Conservation (phyloP, 805 yeast species). For the Metschnikowia noctiluminum region DNA sequence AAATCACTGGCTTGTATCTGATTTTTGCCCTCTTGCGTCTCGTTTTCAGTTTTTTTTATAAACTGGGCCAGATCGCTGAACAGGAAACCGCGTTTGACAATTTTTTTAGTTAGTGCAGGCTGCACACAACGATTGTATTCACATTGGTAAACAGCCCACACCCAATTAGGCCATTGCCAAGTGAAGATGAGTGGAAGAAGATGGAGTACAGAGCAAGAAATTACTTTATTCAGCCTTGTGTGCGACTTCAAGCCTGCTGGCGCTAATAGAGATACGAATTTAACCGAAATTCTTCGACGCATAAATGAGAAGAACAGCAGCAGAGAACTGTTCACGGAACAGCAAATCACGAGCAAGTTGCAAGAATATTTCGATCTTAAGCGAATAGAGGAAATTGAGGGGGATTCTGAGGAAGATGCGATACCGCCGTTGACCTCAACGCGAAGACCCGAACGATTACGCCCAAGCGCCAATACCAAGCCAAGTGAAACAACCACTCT, state of each 20-base stretch:
- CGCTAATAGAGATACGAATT: slow-evolving; percentile 39
- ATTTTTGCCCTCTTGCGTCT: too few relatives aligned
- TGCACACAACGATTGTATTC: not conserved
- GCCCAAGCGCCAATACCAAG: slow-evolving; percentile 1
- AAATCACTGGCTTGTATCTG: too few relatives aligned
- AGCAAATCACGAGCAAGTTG: slow-evolving; percentile 59
- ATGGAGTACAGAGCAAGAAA: slow-evolving; percentile 66
- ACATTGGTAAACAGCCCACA: not conserved
- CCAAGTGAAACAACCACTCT: slow-evolving; percentile 1
- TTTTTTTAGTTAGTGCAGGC: not conserved
- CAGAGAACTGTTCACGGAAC: slow-evolving; percentile 33
- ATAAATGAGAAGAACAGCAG: slow-evolving; percentile 27
- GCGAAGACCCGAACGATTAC: slow-evolving; percentile 1
- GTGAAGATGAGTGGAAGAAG: slow-evolving; percentile 1
- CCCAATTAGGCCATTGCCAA: not conserved
- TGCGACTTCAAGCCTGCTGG: slow-evolving; percentile 74
- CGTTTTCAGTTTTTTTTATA: not conserved
- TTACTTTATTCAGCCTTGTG: slow-evolving; percentile 54
- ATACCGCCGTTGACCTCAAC: not conserved
- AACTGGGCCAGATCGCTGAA: not conserved
- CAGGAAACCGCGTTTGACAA: not conserved
- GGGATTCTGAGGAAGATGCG: slow-evolving; percentile 14
- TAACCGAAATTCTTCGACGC: slow-evolving; percentile 39
- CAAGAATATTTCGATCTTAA: slow-evolving; percentile 51
- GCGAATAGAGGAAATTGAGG: slow-evolving; percentile 55